phyloP scores from a whole-genome alignment of 129 eudicot genomes.

The Flaveria brownii region DNA sequence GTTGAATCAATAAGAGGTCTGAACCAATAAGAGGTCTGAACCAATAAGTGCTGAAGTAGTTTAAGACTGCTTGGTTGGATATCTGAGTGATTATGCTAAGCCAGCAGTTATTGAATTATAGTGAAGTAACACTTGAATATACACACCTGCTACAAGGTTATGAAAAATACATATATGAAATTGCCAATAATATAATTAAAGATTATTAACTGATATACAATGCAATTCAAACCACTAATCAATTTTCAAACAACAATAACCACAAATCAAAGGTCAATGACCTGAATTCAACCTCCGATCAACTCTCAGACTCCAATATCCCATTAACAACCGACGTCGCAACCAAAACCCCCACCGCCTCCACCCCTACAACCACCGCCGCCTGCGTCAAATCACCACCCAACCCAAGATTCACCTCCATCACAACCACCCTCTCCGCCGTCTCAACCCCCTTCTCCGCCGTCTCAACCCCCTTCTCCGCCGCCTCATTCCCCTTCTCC shows the following conservation, averaged over 20 bases:
- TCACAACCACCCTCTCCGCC: conserved; percentile 49
- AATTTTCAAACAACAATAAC: background rate
- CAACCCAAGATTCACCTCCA: conserved; percentile 49
- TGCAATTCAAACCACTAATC: background rate
- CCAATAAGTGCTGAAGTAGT: no score
- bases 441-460: conserved; percentile 50
- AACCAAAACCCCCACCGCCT: conserved; percentile 61
- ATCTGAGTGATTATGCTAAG: no score
- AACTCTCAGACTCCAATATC: conserved; percentile 71
- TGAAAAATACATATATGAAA: no score
- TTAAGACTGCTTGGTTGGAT: no score
- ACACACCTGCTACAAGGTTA: no score
- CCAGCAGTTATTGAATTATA: no score
- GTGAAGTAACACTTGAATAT: no score
- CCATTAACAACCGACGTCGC: conserved; percentile 83
- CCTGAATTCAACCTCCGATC: background rate
- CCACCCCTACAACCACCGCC: conserved; percentile 81
- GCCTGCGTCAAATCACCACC: conserved; percentile 9
- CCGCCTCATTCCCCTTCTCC: conserved; percentile 57
- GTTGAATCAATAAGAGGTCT: no score
- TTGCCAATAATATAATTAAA: background rate
- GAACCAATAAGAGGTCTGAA: no score
- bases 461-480: conserved; percentile 49
- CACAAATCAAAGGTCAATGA: conserved; percentile 19
- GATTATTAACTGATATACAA: background rate